A percentile compares a stretch with the other conserved stretches of the same genome.
Conservation (phyloP, 371 early-diverging fungal species). For the Batkoa obscura region DNA sequence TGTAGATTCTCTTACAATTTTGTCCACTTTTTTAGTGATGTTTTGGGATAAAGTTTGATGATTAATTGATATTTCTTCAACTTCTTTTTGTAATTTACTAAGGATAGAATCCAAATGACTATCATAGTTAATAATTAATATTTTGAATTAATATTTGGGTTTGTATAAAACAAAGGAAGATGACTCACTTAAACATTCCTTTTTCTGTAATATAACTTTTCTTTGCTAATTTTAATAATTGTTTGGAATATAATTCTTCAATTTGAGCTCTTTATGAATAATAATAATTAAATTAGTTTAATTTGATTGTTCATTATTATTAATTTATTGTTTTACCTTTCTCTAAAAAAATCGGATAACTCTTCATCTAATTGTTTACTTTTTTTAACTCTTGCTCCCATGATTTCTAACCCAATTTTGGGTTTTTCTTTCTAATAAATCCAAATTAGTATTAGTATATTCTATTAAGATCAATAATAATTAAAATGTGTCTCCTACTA, state of each 20-base stretch:
- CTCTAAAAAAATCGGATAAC: background rate
- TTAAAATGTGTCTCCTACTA: no score
- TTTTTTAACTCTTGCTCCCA: background rate
- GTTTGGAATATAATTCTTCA: background rate
- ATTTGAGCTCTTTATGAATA: no score
- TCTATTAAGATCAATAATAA: no score
- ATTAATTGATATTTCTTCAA: background rate
- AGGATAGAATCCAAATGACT: background rate
- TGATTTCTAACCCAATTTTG: background rate
- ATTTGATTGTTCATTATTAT: no score
- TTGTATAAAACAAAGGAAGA: background rate
- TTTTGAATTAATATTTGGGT: no score
- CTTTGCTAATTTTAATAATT: background rate
- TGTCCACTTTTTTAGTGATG: background rate
- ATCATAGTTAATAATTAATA: background rate
- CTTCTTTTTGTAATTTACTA: background rate
- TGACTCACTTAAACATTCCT: background rate
- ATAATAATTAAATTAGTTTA: no score
- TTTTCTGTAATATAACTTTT: background rate
- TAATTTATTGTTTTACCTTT: background rate
- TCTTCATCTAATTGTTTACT: background rate
- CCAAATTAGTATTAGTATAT: no score
- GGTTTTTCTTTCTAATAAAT: slow-evolving; percentile 2
- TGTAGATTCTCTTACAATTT: background rate
- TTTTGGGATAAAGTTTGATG: background rate